Evolutionary conservation across 306 rosid genomes (phyloP).

Genomic region (Trifolium pratense): DNA sequence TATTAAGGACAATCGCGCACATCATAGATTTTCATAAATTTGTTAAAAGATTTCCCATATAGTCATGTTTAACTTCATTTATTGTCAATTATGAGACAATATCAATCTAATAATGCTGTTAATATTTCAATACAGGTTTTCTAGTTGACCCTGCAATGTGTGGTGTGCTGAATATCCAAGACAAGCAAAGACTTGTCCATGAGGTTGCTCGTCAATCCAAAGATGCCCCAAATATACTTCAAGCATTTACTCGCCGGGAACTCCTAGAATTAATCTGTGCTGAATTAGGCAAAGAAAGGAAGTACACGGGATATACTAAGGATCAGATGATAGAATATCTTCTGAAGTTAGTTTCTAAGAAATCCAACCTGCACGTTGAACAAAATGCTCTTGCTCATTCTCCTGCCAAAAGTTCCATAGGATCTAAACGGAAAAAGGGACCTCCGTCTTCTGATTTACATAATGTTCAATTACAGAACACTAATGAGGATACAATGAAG

Average conservation of each 20-base stretch:
- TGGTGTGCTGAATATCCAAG: conserved; percentile 65
- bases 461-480: conserved; percentile 43
- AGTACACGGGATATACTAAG: conserved; percentile 85
- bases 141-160: conserved; percentile 66
- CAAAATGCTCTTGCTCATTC: conserved; percentile 43
- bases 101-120: conserved; percentile 30
- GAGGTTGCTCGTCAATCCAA: conserved; percentile 68
- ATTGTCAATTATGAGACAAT: not conserved
- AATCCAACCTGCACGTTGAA: conserved; percentile 47
- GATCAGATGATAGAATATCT: conserved; percentile 76
- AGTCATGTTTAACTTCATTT: conserved; percentile 15
- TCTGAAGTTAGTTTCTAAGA: conserved; percentile 67
- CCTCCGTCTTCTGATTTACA: conserved; percentile 48
- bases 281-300: conserved; percentile 90
- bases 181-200: conserved; percentile 69
- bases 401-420: conserved; percentile 49
- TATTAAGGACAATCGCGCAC: not conserved
- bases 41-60: conserved; percentile 24
- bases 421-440: conserved; percentile 63
- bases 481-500: conserved; percentile 53
- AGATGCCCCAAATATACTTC: conserved; percentile 72
- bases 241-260: conserved; percentile 76
- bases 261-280: conserved; percentile 83
- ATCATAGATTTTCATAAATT: not conserved
- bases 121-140: conserved; percentile 54